Percentiles rank a stretch among this genome's conserved stretches.
These are phyloP conservation scores for Letharia lupina DNA, from an alignment of 495 filamentous ascomycete genomes.

Conservation along the genomic window DNA sequence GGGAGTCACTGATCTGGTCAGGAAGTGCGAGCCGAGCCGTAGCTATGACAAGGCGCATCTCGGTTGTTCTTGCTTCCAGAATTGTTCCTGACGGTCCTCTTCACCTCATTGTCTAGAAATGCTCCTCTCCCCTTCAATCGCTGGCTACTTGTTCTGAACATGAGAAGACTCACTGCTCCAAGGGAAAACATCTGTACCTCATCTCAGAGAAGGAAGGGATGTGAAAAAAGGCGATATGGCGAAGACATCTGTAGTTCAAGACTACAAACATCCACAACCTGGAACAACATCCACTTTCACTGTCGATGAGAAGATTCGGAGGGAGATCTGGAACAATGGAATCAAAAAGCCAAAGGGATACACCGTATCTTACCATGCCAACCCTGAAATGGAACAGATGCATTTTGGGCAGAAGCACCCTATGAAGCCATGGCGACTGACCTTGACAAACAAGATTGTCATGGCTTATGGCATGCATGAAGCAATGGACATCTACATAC, in stretches of 20 bases:
- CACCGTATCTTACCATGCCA: slow-evolving; percentile 95
- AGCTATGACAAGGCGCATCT: slow-evolving; percentile 2
- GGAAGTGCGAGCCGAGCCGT: slow-evolving; percentile 1
- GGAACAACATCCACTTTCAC: slow-evolving; percentile 50
- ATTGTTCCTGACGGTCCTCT: neutral
- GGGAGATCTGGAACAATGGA: slow-evolving; percentile 60
- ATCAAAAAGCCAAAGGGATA: slow-evolving; percentile 73
- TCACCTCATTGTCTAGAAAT: neutral
- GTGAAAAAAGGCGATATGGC: slow-evolving; percentile 15
- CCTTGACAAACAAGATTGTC: slow-evolving; percentile 87
- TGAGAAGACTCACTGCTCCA: neutral
- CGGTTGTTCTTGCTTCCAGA: slow-evolving; percentile 3
- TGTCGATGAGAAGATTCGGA: slow-evolving; percentile 55
- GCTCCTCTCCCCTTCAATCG: neutral
- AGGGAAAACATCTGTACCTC: neutral
- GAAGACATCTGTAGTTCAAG: slow-evolving; percentile 51
- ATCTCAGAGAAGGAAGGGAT: neutral
- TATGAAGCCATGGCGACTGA: slow-evolving; percentile 98
- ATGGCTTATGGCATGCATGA: slow-evolving; percentile 90
- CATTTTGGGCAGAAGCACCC: slow-evolving; percentile 94
- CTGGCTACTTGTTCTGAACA: neutral
- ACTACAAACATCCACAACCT: slow-evolving; percentile 51
- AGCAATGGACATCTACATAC: slow-evolving; percentile 86
- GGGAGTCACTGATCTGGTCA: neutral
- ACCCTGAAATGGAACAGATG: slow-evolving; percentile 88